Conservation (phyloP, 2,329 filamentous ascomycete species). For the Colletotrichum plurivorum region DNA sequence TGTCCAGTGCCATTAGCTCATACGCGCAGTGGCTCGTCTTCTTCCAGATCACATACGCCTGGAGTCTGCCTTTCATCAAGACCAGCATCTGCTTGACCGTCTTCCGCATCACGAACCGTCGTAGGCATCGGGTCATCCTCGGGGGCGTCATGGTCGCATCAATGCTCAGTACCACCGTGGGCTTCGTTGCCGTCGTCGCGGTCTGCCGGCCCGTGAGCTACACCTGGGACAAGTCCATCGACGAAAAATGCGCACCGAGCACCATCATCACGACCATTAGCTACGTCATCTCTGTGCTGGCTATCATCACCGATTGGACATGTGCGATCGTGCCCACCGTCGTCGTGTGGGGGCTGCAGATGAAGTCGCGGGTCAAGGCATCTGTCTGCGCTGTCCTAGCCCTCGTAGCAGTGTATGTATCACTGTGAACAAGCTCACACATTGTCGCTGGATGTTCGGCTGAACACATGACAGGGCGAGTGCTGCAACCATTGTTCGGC, state of each 20-base stretch:
- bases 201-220: neutral
- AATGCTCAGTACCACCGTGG: neutral
- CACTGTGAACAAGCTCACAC: no score
- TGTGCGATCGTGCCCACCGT: neutral
- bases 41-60: conserved; percentile 11
- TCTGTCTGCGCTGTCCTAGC: neutral
- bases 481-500: conserved; percentile 1
- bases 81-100: conserved; percentile 22
- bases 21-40: neutral
- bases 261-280: neutral
- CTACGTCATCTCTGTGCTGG: neutral
- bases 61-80: neutral
- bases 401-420: neutral
- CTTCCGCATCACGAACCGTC: conserved; percentile 10
- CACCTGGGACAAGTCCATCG: conserved; percentile 13
- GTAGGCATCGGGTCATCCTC: conserved; percentile 5
- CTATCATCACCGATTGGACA: conserved; percentile 2
- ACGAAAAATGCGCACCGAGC: neutral
- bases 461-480: neutral
- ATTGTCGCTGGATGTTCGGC: neutral
- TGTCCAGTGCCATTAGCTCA: neutral
- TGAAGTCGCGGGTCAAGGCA: conserved; percentile 3
- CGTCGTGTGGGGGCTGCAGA: neutral
- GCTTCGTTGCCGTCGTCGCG: neutral
- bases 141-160: conserved; percentile 18